phyloP scores from a whole-genome alignment of 2,329 filamentous ascomycete genomes.

The Xylariomycetidae sp. region DNA sequence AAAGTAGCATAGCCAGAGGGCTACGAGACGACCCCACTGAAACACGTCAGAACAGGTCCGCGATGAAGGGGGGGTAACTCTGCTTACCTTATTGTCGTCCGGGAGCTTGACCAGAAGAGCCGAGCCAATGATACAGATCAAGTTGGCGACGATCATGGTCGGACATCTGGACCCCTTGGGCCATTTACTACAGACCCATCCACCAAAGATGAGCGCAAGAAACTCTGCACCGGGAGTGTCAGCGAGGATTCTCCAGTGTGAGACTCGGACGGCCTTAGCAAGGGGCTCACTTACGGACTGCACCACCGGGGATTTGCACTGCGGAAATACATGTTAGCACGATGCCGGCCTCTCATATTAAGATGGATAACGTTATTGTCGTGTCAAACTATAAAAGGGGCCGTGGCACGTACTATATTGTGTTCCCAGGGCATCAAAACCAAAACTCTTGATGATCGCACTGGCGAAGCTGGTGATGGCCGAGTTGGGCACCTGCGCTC shows the following conservation, averaged over 20 bases:
- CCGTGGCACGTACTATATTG: too few species aligned
- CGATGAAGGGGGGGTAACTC: too few species aligned
- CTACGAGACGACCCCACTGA: slow-evolving; percentile 52
- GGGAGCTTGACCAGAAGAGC: slow-evolving; percentile 48
- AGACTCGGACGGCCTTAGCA: too few species aligned
- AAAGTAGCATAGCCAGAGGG: slow-evolving; percentile 45
- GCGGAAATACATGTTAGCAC: too few species aligned
- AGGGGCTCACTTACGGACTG: too few species aligned
- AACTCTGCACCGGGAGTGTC: too few species aligned
- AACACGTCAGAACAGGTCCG: too few species aligned
- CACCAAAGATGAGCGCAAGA: slow-evolving; percentile 44
- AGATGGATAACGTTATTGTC: too few species aligned
- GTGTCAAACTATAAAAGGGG: too few species aligned
- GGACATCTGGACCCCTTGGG: slow-evolving; percentile 44
- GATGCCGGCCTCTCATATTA: too few species aligned
- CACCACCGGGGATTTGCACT: slow-evolving; percentile 57
- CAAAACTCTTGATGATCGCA: slow-evolving; percentile 22
- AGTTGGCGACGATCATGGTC: slow-evolving; percentile 53
- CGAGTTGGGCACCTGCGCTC: slow-evolving; percentile 52
- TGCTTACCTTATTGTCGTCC: slow-evolving; percentile 37
- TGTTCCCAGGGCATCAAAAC: slow-evolving; percentile 42
- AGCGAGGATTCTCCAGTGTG: too few species aligned
- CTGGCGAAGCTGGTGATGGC: slow-evolving; percentile 44
- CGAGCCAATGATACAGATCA: slow-evolving; percentile 49
- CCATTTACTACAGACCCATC: slow-evolving; percentile 47